phyloP scores from a whole-genome alignment of 345 rosid species.

The Zanthoxylum bungeanum region DNA sequence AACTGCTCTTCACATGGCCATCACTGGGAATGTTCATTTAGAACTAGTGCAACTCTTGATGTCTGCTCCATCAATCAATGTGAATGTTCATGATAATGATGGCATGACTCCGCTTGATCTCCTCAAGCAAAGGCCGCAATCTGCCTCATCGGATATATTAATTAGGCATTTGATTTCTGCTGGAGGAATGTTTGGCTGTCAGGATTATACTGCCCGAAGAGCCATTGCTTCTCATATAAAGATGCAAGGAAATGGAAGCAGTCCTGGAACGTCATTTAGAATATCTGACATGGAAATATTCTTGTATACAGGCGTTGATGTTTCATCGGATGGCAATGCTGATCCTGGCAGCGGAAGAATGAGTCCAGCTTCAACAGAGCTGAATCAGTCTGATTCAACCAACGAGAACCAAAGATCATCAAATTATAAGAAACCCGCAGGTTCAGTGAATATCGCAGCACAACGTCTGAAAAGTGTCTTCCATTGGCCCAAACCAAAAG shows the following conservation, averaged over 20 bases:
- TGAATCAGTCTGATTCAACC: slow-evolving; percentile 32
- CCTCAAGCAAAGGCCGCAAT: slow-evolving; percentile 56
- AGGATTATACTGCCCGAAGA: slow-evolving; percentile 50
- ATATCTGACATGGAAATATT: slow-evolving; percentile 71
- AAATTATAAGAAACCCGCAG: slow-evolving; percentile 33
- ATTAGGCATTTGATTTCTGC: slow-evolving; percentile 70
- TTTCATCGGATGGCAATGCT: slow-evolving; percentile 36
- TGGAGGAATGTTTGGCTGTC: slow-evolving; percentile 60
- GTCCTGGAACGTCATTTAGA: slow-evolving; percentile 81
- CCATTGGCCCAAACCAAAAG: slow-evolving; percentile 62
- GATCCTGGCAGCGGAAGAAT: slow-evolving; percentile 36
- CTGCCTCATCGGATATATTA: slow-evolving; percentile 64
- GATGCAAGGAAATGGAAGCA: slow-evolving; percentile 59
- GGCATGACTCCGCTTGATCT: slow-evolving; percentile 89
- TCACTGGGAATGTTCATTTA: slow-evolving; percentile 57
- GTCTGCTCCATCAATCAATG: slow-evolving; percentile 56
- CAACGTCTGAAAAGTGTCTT: slow-evolving; percentile 54
- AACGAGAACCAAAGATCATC: slow-evolving; percentile 39
- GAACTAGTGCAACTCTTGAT: slow-evolving; percentile 69
- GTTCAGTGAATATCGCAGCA: slow-evolving; percentile 49
- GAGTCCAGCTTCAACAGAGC: slow-evolving; percentile 51
- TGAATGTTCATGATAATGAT: slow-evolving; percentile 55
- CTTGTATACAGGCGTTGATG: slow-evolving; percentile 52
- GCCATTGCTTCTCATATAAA: slow-evolving; percentile 66
- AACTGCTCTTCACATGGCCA: slow-evolving; percentile 83